Base-by-base conservation (phyloP, 1,284 basidiomycete genomes). In the Kalmanozyma brasiliensis region DNA sequence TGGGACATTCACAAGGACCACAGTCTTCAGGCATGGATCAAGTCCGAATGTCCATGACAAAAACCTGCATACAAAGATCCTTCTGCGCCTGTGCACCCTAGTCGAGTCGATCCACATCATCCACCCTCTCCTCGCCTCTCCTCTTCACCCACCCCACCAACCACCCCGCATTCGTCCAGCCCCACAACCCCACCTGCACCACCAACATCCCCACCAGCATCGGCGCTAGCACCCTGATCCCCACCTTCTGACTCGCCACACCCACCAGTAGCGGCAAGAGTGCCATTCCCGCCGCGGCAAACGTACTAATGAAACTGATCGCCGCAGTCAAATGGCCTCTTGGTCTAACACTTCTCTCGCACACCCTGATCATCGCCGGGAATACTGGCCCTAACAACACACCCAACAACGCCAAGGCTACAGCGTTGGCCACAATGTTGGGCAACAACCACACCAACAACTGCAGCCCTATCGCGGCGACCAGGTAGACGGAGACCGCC, bases 391-490 rank as follows among this genome's bases (percentile, higher is more conserved):
- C 74, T 4, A 76, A 48, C 19, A 66, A 63, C 22, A 76, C 30
- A 22, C 74, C 74, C 24, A 65, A 52, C 33, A 76, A 17, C 1
- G 74, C 72, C 10, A 73, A 26, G 2, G 72, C 51, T 2, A 76
- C 68, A 8, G 63, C 74, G 20, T 68, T 74, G 19, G 68, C 63
- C 10, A 74, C 48, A 11, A 76, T 43, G 45, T 64, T 58, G 36
- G 74, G 74, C 8, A 76, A 51, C 11, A 72, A 26, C 74, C 74
- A 76, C 3, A 74, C 51, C 9, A 76, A 32, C 11, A 74, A 42
- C 34, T 76, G 67, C 14, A 76, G 32, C 4, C 49, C 68, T 24
- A 76, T 43, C n/a, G 71, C 59, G 29, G 38, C 40, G 5, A 49
- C 13, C 6, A 76, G 45, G 48, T 76, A 76, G 57, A 72, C 36